Conservation (phyloP, 139 green algal genomes). For the Chlorella sp. region DNA sequence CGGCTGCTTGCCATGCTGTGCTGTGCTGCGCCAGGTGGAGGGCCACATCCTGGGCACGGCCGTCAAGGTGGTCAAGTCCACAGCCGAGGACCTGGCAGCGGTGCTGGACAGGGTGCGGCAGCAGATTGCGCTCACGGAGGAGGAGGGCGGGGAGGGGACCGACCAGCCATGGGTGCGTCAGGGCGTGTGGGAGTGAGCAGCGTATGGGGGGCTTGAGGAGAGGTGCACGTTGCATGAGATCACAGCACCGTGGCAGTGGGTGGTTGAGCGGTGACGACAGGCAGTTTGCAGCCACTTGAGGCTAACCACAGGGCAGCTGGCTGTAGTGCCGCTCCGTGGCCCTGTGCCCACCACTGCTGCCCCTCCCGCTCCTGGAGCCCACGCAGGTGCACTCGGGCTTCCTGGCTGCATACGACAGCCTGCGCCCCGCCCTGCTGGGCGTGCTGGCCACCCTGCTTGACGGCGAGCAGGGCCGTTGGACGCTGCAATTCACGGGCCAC, state of each 20-base stretch:
- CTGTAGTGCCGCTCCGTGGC: too few species aligned
- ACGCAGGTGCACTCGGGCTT: constrained; percentile 53
- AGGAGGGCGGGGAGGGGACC: background rate
- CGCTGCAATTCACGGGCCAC: constrained; percentile 54
- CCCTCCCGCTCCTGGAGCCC: too few species aligned
- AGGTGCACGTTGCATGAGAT: too few species aligned
- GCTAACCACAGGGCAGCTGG: too few species aligned
- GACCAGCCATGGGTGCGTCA: constrained; percentile 7
- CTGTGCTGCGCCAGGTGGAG: background rate
- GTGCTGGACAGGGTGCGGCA: constrained; percentile 16
- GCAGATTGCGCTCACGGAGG: background rate
- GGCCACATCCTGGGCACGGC: background rate
- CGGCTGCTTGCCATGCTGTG: too few species aligned
- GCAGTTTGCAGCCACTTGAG: too few species aligned
- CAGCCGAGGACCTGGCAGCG: constrained; percentile 14
- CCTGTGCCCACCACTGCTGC: too few species aligned
- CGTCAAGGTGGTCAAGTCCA: background rate
- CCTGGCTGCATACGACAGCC: constrained; percentile 39
- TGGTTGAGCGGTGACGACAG: too few species aligned
- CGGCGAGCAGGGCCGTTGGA: constrained; percentile 13
- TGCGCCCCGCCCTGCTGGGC: constrained; percentile 46
- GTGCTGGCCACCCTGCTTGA: constrained; percentile 57
- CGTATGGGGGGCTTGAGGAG: too few species aligned
- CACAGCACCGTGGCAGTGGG: too few species aligned
- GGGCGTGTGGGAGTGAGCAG: background rate